Evolutionary conservation across 805 yeast genomes (phyloP).

Genomic region (Schizosaccharomyces japonicus): DNA sequence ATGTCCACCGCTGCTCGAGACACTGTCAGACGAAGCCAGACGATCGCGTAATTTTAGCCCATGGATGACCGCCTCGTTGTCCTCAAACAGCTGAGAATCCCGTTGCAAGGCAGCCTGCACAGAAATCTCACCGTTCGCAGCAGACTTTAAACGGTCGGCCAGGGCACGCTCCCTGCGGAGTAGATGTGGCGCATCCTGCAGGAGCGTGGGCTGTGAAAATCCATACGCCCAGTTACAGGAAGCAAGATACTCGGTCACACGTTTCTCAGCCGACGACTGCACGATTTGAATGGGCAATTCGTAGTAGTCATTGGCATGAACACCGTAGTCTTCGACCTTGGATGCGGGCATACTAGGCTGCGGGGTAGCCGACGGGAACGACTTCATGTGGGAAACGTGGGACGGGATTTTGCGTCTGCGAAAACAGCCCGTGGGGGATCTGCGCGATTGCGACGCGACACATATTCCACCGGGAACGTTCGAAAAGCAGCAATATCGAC

Average conservation of each 20-base stretch:
- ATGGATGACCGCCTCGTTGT: no score
- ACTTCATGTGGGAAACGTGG: slow-evolving; percentile 8
- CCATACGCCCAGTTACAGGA: slow-evolving; percentile 29
- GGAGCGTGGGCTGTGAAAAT: no score
- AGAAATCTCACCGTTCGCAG: no score
- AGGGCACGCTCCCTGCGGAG: no score
- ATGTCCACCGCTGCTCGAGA: no score
- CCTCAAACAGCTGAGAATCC: no score
- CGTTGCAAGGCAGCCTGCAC: no score
- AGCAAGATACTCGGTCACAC: slow-evolving; percentile 23
- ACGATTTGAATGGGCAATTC: slow-evolving; percentile 38
- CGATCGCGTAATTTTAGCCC: no score
- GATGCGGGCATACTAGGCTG: background rate
- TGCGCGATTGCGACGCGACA: slow-evolving; percentile 8
- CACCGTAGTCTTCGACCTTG: slow-evolving; percentile 41
- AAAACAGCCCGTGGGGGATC: slow-evolving; percentile 7
- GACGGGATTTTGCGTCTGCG: background rate
- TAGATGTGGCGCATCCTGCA: no score
- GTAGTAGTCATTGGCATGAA: slow-evolving; percentile 46
- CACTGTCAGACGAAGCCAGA: no score
- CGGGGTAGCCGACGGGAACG: slow-evolving; percentile 27
- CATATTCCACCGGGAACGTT: slow-evolving; percentile 28
- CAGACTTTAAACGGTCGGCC: no score
- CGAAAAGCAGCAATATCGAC: slow-evolving; percentile 79
- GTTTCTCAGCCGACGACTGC: slow-evolving; percentile 27